Percentiles rank a stretch among this genome's conserved stretches.
These are phyloP conservation scores for Chaetomidium leptoderma DNA, from an alignment of 495 filamentous ascomycete species.

Conservation along the genomic window DNA sequence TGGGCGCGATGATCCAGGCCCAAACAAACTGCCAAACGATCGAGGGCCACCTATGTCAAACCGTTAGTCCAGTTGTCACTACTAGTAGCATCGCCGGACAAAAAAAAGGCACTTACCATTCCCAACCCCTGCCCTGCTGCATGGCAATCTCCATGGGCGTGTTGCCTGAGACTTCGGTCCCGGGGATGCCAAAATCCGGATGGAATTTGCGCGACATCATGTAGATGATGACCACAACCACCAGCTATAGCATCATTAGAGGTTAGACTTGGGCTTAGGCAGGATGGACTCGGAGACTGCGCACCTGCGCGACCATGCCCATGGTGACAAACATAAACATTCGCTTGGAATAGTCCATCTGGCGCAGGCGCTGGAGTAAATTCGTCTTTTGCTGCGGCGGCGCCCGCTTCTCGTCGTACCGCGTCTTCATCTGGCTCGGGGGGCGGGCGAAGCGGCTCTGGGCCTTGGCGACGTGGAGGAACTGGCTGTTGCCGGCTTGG, in stretches of 20 bases:
- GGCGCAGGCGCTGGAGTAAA: constrained; percentile 16
- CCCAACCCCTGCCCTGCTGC: constrained; percentile 52
- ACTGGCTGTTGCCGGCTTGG: constrained; percentile 63
- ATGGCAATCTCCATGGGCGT: constrained; percentile 46
- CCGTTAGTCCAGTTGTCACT: neutral
- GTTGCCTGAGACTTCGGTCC: constrained; percentile 42
- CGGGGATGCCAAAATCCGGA: constrained; percentile 37
- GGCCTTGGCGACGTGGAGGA: constrained; percentile 57
- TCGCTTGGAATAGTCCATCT: constrained; percentile 43
- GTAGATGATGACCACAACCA: constrained; percentile 59
- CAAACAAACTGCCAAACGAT: constrained; percentile 62
- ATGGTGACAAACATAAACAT: constrained; percentile 46
- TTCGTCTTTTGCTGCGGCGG: neutral
- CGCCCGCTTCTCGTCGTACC: constrained; percentile 28
- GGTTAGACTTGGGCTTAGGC: constrained; percentile 3
- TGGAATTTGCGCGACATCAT: constrained; percentile 65
- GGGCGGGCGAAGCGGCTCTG: constrained; percentile 43
- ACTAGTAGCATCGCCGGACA: neutral
- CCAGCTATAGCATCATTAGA: constrained; percentile 35
- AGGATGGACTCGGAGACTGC: constrained; percentile 1
- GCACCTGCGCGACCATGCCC: constrained; percentile 53
- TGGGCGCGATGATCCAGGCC: constrained; percentile 52
- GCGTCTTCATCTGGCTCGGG: constrained; percentile 22
- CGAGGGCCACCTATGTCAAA: constrained; percentile 50
- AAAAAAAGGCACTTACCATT: constrained; percentile 48